Evolutionary conservation across 106 monocot genomes (phyloP).

Genomic region (Dactylorhiza incarnata): DNA sequence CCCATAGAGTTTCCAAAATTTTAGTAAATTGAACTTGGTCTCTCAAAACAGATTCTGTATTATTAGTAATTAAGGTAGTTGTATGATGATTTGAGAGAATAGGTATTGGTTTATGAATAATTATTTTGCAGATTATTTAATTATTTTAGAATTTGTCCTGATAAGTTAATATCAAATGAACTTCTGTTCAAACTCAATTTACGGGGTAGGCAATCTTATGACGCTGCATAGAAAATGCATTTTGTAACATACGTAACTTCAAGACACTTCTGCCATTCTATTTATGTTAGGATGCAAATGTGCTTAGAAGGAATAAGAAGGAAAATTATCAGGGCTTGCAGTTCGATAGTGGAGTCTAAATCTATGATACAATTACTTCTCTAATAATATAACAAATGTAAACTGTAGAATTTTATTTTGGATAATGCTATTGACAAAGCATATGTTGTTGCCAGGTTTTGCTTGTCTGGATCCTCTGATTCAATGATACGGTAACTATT

Average conservation of each 20-base stretch:
- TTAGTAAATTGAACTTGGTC: background rate
- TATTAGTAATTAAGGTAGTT: background rate
- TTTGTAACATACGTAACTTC: background rate
- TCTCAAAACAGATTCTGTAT: background rate
- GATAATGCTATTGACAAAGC: background rate
- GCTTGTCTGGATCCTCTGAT: constrained; percentile 95
- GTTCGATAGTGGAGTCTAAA: background rate
- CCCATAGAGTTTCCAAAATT: background rate
- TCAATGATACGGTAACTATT: constrained; percentile 87
- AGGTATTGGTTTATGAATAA: background rate
- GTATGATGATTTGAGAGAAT: too few species aligned
- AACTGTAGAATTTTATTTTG: background rate
- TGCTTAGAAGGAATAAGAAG: background rate
- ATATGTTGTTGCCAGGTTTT: constrained; percentile 46
- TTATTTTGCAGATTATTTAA: background rate
- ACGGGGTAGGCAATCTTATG: background rate
- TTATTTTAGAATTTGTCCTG: background rate
- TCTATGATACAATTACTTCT: background rate
- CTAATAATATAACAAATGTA: background rate
- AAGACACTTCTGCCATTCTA: background rate
- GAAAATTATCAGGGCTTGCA: background rate
- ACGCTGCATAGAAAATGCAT: background rate
- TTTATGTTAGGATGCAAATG: background rate
- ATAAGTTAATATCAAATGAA: background rate
- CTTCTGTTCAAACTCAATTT: background rate